Conservation (phyloP, 768 basidiomycete genomes). For the Lactifluus pinguis region DNA sequence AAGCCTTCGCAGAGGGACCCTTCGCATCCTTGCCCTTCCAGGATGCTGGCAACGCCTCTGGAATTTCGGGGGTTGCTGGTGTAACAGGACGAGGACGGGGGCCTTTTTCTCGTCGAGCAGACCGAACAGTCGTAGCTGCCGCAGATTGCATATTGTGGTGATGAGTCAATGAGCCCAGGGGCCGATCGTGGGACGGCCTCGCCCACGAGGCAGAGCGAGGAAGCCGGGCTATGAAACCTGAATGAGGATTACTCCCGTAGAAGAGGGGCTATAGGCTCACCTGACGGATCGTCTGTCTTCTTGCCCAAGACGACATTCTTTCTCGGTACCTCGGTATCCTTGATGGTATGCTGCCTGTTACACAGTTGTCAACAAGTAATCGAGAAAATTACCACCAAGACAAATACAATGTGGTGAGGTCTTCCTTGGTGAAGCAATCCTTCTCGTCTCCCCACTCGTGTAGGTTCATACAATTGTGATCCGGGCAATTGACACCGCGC, state of each 20-base stretch:
- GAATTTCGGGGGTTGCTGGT: constrained; percentile 22
- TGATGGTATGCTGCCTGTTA: constrained; percentile 83
- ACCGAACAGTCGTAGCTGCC: constrained; percentile 3
- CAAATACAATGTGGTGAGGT: constrained; percentile 80
- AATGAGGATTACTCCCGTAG: constrained; percentile 3
- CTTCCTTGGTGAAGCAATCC: constrained; percentile 96
- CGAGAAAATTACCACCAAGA: constrained; percentile 7
- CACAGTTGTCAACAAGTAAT: constrained; percentile 10
- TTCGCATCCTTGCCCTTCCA: constrained; percentile 35
- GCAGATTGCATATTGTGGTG: constrained; percentile 15
- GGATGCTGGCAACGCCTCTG: constrained; percentile 7
- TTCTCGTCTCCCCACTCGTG: constrained; percentile 99
- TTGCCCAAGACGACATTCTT: constrained; percentile 40
- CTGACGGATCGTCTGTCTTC: constrained; percentile 42
- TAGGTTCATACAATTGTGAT: constrained; percentile 85
- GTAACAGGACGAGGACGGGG: constrained; percentile 36
- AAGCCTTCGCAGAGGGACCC: constrained; percentile 31
- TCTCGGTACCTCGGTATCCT: constrained; percentile 69
- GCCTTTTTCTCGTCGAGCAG: constrained; percentile 20
- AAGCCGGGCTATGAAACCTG: constrained; percentile 33
- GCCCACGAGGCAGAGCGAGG: constrained; percentile 50
- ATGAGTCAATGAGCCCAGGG: constrained; percentile 23
- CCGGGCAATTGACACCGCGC: constrained; percentile 73
- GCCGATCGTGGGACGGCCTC: constrained; percentile 21
- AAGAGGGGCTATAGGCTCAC: constrained; percentile 1